Percentiles rank a stretch among this genome's conserved stretches.
Evolutionary conservation across 371 early-diverging fungal genomes (phyloP).

Genomic region (Lichtheimia corymbifera): DNA sequence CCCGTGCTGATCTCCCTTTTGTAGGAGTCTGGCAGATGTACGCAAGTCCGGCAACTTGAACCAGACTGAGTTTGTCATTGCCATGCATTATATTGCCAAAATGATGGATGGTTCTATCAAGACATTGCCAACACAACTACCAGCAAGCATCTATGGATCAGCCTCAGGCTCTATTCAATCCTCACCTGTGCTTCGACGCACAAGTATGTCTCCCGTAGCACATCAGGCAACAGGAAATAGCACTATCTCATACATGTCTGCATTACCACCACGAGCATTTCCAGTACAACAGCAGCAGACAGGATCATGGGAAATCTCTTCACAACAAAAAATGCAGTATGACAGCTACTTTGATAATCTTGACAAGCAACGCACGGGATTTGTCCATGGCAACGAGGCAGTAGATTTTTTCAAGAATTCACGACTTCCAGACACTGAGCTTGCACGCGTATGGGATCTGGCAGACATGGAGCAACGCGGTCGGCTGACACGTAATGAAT

Average conservation of each 20-base stretch:
- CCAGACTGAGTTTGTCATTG: constrained; percentile 75
- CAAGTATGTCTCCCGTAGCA: constrained; percentile 7
- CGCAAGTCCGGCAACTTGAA: constrained; percentile 67
- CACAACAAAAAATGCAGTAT: constrained; percentile 70
- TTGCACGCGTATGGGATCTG: constrained; percentile 83
- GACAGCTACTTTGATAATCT: constrained; percentile 72
- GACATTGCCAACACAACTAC: constrained; percentile 59
- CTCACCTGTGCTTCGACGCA: constrained; percentile 15
- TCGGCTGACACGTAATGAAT: constrained; percentile 84
- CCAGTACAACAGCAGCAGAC: not conserved
- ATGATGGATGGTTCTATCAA: constrained; percentile 70
- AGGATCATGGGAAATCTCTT: constrained; percentile 66
- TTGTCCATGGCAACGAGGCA: constrained; percentile 60
- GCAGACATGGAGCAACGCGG: constrained; percentile 80
- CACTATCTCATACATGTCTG: not conserved
- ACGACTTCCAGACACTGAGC: constrained; percentile 69
- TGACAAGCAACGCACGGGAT: constrained; percentile 48
- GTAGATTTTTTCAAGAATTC: constrained; percentile 82
- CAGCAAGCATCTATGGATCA: constrained; percentile 60
- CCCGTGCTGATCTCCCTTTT: not conserved
- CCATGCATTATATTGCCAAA: constrained; percentile 82
- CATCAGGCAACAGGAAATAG: constrained; percentile 14
- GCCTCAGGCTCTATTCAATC: constrained; percentile 25
- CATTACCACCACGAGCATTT: not conserved
- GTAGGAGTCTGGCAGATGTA: constrained; percentile 71